Evolutionary conservation across 2,329 filamentous ascomycete species (phyloP).

Genomic region (Verticillium nonalfalfae): DNA sequence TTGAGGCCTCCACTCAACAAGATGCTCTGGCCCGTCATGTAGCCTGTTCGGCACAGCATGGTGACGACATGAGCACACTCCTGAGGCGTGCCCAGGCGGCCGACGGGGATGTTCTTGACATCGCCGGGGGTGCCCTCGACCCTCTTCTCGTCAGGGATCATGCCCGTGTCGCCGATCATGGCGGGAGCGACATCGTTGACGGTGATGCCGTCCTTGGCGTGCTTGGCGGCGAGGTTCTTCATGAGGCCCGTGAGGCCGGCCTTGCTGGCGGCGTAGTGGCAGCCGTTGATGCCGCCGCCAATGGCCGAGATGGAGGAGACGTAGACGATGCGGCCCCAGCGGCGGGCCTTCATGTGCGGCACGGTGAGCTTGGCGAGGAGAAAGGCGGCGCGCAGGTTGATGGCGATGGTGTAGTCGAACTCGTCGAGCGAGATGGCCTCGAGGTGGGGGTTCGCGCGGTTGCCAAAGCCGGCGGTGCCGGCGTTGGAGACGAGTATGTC

Average conservation of each 20-base stretch:
- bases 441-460: conserved; percentile 49
- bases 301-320: conserved; percentile 58
- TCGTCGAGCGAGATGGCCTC: conserved; percentile 57
- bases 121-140: conserved; percentile 48
- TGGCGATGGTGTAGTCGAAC: conserved; percentile 55
- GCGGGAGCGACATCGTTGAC: conserved; percentile 64
- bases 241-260: conserved; percentile 59
- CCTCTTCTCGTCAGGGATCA: conserved; percentile 51
- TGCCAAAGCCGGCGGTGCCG: conserved; percentile 37
- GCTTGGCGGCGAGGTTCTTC: conserved; percentile 54
- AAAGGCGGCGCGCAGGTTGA: conserved; percentile 58
- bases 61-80: conserved; percentile 56
- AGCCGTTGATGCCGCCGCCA: conserved; percentile 59
- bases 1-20: conserved; percentile 46
- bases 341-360: conserved; percentile 51
- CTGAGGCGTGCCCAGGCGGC: conserved; percentile 48
- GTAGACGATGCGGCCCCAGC: conserved; percentile 59
- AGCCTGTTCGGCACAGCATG: conserved; percentile 55
- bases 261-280: conserved; percentile 55
- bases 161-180: conserved; percentile 59
- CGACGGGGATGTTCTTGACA: conserved; percentile 52
- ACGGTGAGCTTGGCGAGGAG: conserved; percentile 54
- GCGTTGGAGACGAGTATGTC: conserved; percentile 64
- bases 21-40: conserved; percentile 51
- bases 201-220: conserved; percentile 55